A percentile compares a stretch with the other conserved stretches of the same genome.
phyloP scores from a whole-genome alignment of 352 stramenopile genomes.

The Phytophthora fragariaefolia region DNA sequence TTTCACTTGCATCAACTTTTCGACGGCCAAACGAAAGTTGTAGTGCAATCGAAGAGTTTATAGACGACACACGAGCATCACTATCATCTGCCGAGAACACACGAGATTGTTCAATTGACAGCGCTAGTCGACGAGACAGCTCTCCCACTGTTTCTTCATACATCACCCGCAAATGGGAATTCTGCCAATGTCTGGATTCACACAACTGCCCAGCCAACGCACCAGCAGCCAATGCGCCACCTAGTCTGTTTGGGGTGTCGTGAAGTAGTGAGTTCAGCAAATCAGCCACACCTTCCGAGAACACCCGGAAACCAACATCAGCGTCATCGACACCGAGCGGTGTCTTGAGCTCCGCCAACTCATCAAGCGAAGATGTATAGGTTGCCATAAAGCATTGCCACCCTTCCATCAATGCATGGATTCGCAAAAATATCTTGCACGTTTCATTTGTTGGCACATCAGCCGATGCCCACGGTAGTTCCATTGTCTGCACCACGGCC shows the following conservation, averaged over 20 bases:
- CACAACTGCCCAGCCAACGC: conserved; percentile 47
- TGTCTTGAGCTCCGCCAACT: conserved; percentile 50
- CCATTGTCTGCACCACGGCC: conserved; percentile 31
- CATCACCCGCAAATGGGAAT: conserved; percentile 31
- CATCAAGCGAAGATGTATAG: conserved; percentile 43
- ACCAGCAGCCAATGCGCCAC: conserved; percentile 40
- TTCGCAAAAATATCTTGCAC: conserved; percentile 34
- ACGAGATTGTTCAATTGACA: conserved; percentile 45
- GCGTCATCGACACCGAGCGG: conserved; percentile 47
- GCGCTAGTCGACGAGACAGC: conserved; percentile 29
- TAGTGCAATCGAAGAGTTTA: conserved; percentile 39
- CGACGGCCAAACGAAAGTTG: conserved; percentile 45
- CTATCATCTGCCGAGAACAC: conserved; percentile 40
- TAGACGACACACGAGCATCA: conserved; percentile 20
- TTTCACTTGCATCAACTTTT: conserved; percentile 31
- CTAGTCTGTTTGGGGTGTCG: conserved; percentile 22
- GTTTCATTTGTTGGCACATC: conserved; percentile 4
- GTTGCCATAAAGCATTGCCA: conserved; percentile 57
- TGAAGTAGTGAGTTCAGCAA: conserved; percentile 27
- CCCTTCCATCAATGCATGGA: conserved; percentile 46
- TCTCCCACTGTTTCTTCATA: conserved; percentile 34
- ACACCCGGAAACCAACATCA: conserved; percentile 46
- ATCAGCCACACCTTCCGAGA: conserved; percentile 37
- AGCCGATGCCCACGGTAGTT: conserved; percentile 23
- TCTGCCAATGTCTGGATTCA: conserved; percentile 45